Evolutionary conservation across 1,284 basidiomycete species (phyloP), one percentile per base, ranked within the genome.

Genomic region (Megacollybia platyphylla): DNA sequence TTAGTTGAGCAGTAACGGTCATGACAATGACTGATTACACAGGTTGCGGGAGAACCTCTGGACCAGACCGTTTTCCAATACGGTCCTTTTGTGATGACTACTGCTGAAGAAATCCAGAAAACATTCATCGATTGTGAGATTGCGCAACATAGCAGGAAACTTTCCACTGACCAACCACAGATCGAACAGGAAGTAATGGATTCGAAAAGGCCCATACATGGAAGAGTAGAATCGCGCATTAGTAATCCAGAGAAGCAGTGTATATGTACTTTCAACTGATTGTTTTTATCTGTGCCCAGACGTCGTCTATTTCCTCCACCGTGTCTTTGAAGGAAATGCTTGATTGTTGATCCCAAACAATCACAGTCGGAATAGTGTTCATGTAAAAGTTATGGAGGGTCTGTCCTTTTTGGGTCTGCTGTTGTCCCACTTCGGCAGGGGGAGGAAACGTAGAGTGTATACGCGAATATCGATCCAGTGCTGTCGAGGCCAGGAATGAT

Each of bases 121-220:
- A 88, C 92, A 0, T 60, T 97, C 45, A 54, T 76, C 36, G 93
- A 97, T 57, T 96, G 81, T 79, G 54, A 65, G 72, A 59, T 24
- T 10, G 37, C 30, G 18, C 11, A 24, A 28, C 20, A 5, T 24
- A 24, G 20, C 20, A 5, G 20, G 20, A 15, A 24, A 24, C 20
- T 24, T 24, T 24, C 20, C 20, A 24, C 20, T 24, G 20, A 24
- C 20, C 11, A 11, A 20, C 36, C 40, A 26, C 44, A 85, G 82
- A 87, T 57, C 84, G 82, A 63, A 60, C 64, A 36, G 82, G 77
- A 13, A 63, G 55, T 48, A 96, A 97, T 56, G 93, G 93, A 0
- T 97, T 97, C 57, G 93, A 97, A 62, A 81, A 82, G 40, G 90
- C 89, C 0, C 79, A 82, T 44, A 78, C 71, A 4, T 97, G 92